Conservation (phyloP, 768 basidiomycete genomes). For the Pleurotus eryngii region DNA sequence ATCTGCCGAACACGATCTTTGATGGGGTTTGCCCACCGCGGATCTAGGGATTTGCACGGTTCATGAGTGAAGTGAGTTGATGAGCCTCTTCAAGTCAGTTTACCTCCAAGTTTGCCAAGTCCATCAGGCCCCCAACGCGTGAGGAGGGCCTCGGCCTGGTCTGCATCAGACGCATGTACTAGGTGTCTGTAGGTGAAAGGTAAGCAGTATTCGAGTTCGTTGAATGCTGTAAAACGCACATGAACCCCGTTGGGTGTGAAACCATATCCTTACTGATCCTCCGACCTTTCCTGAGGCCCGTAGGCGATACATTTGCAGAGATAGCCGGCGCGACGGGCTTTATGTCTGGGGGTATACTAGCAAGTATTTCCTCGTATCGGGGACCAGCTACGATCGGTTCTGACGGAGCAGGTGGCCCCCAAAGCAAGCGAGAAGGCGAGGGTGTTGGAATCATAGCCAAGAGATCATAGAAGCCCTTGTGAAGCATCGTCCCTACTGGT, state of each 20-base stretch:
- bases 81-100: conserved; percentile 23
- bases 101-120: conserved; percentile 84
- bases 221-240: conserved; percentile 51
- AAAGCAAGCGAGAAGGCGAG: conserved; percentile 62
- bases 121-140: conserved; percentile 88
- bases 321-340: not conserved
- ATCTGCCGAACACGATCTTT: conserved; percentile 69
- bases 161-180: conserved; percentile 87
- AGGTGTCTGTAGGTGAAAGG: conserved; percentile 58
- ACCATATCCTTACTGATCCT: conserved; percentile 89
- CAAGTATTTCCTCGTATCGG: conserved; percentile 59
- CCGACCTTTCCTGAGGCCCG: conserved; percentile 47
- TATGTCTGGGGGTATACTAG: conserved; percentile 25
- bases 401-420: conserved; percentile 39
- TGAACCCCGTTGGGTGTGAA: conserved; percentile 75
- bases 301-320: conserved; percentile 13
- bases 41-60: conserved; percentile 50
- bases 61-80: conserved; percentile 19
- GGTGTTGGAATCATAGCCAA: conserved; percentile 75
- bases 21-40: conserved; percentile 85
- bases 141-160: conserved; percentile 83
- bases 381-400: conserved; percentile 58
- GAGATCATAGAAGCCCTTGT: conserved; percentile 90
- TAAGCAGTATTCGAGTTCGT: conserved; percentile 11
- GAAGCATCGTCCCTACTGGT: conserved; percentile 69